phyloP scores from a whole-genome alignment of 441 rosid species.

The Pelargonium cotyledonis region DNA sequence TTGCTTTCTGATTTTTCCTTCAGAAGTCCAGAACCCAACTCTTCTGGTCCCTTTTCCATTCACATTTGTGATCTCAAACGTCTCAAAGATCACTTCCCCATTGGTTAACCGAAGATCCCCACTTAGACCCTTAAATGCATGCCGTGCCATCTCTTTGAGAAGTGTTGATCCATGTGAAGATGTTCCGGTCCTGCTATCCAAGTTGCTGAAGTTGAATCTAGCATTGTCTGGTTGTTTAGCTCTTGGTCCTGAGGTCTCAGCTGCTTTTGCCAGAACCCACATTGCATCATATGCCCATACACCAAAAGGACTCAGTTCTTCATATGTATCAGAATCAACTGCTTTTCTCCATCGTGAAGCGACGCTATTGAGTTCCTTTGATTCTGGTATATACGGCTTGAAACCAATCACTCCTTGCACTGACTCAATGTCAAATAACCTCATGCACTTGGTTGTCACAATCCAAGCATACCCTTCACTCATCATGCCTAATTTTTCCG shows the following conservation, averaged over 20 bases:
- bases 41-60: slow-evolving; percentile 23
- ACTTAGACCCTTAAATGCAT: slow-evolving; percentile 33
- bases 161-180: slow-evolving; percentile 33
- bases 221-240: too few relatives aligned
- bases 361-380: slow-evolving; percentile 25
- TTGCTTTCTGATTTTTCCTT: slow-evolving; percentile 28
- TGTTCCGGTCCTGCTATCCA: slow-evolving; percentile 19
- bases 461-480: slow-evolving; percentile 52
- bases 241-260: slow-evolving; percentile 28
- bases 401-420: slow-evolving; percentile 53
- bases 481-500: slow-evolving; percentile 51
- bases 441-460: slow-evolving; percentile 35
- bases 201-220: slow-evolving; percentile 1
- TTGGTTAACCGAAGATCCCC: slow-evolving; percentile 36
- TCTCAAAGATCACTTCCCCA: slow-evolving; percentile 28
- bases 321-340: slow-evolving; percentile 26
- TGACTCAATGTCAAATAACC: slow-evolving; percentile 21
- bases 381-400: slow-evolving; percentile 25
- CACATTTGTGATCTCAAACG: slow-evolving; percentile 40
- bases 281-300: slow-evolving; percentile 52
- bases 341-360: slow-evolving; percentile 28
- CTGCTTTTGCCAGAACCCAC: slow-evolving; percentile 43
- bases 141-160: slow-evolving; percentile 21
- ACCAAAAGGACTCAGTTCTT: slow-evolving; percentile 26
- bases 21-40: slow-evolving; percentile 47